phyloP scores from a whole-genome alignment of 352 stramenopile species.

The Phytophthora fragariaefolia region DNA sequence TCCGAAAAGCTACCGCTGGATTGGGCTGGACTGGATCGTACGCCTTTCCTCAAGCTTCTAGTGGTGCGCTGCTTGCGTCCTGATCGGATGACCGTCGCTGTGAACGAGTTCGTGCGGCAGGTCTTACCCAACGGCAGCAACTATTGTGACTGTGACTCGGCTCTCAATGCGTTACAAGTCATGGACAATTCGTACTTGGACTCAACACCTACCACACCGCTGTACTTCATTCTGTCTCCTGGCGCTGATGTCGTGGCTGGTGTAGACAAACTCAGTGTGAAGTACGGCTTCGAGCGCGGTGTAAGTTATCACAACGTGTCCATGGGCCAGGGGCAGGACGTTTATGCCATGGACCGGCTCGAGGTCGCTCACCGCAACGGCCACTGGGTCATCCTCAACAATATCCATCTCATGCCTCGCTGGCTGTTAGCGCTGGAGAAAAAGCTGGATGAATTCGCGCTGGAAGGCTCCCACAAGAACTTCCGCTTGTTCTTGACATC shows the following conservation, averaged over 20 bases:
- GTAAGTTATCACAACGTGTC: constrained; percentile 98
- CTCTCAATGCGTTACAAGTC: constrained; percentile 95
- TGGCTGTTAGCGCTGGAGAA: constrained; percentile 97
- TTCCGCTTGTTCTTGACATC: constrained; percentile 96
- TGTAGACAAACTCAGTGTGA: constrained; percentile 94
- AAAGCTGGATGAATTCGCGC: constrained; percentile 96
- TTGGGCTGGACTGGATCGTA: constrained; percentile 95
- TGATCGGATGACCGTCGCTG: constrained; percentile 94
- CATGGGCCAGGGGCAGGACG: constrained; percentile 97
- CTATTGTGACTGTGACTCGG: constrained; percentile 97
- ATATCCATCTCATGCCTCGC: constrained; percentile 97
- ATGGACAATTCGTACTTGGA: constrained; percentile 96
- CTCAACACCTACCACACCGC: constrained; percentile 94
- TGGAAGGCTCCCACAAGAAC: constrained; percentile 93
- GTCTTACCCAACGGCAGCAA: constrained; percentile 93
- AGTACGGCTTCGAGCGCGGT: constrained; percentile 96
- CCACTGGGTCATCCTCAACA: constrained; percentile 98
- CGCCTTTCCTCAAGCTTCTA: constrained; percentile 96
- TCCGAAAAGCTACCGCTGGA: constrained; percentile 97
- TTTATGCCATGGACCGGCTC: constrained; percentile 95
- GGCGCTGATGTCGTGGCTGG: constrained; percentile 96
- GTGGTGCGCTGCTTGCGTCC: constrained; percentile 94
- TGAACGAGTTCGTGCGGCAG: constrained; percentile 95
- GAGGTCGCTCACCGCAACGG: constrained; percentile 95
- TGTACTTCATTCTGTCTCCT: constrained; percentile 98